phyloP scores from a whole-genome alignment of 2,329 filamentous ascomycete genomes.

The Beauveria medogensis region DNA sequence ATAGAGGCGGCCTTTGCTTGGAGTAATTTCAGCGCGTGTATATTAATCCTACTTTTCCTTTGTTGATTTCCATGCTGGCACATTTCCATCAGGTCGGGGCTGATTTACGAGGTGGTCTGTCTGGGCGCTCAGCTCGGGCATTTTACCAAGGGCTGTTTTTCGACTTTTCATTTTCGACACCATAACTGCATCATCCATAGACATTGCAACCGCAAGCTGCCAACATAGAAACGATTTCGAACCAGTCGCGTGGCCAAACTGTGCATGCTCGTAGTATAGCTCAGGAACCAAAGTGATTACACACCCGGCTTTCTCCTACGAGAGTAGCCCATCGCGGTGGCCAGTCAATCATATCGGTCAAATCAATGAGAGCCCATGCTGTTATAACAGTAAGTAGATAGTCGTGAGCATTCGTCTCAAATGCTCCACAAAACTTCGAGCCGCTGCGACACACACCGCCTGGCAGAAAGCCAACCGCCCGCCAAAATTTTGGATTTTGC shows the following conservation, averaged over 20 bases:
- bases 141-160: conserved; percentile 1
- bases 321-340: too few species aligned
- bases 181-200: conserved; percentile 2
- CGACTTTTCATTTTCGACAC: not conserved
- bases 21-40: not conserved
- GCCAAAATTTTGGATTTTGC: conserved; percentile 31
- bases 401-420: not conserved
- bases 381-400: too few species aligned
- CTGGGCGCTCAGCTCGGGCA: not conserved
- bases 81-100: not conserved
- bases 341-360: too few species aligned
- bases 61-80: conserved; percentile 5
- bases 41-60: conserved; percentile 9
- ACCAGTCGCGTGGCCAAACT: not conserved
- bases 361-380: too few species aligned
- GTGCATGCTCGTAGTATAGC: not conserved
- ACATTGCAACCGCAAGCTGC: conserved; percentile 7
- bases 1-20: conserved; percentile 24
- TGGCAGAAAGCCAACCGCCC: conserved; percentile 25
- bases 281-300: too few species aligned
- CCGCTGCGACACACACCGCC: conserved; percentile 6
- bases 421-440: not conserved
- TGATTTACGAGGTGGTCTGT: conserved; percentile 1
- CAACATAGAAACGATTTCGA: conserved; percentile 7
- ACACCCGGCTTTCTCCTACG: too few species aligned